phyloP scores from a whole-genome alignment of 192 early-diverging fungal species.

The Coemansia sp. region DNA sequence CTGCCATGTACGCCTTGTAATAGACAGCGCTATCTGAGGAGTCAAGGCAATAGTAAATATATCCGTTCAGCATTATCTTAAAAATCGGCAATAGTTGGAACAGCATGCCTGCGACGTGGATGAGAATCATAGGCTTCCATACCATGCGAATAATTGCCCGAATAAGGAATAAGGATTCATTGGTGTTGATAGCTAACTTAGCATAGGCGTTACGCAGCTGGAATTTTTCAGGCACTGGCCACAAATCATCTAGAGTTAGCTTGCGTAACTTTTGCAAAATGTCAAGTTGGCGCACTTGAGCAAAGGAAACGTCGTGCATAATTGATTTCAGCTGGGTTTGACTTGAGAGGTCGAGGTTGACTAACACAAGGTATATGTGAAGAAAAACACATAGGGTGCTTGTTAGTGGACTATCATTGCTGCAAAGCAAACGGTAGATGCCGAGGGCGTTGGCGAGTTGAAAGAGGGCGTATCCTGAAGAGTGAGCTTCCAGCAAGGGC shows the following conservation, averaged over 20 bases:
- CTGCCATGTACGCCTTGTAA: slow-evolving; percentile 15
- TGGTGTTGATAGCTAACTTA: slow-evolving; percentile 28
- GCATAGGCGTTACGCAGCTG: slow-evolving; percentile 9
- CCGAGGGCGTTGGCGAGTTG: slow-evolving; percentile 21
- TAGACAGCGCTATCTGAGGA: background rate
- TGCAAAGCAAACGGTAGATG: slow-evolving; percentile 15
- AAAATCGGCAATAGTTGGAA: slow-evolving; percentile 2
- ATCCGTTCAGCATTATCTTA: slow-evolving; percentile 2
- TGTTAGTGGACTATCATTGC: background rate
- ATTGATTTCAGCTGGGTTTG: slow-evolving; percentile 6
- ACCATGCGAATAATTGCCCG: slow-evolving; percentile 38
- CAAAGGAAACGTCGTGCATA: slow-evolving; percentile 1
- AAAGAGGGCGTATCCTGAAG: background rate
- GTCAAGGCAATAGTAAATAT: slow-evolving; percentile 32
- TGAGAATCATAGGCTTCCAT: slow-evolving; percentile 39
- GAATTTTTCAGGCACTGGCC: slow-evolving; percentile 25
- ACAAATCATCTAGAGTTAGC: slow-evolving; percentile 21
- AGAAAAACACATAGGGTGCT: background rate
- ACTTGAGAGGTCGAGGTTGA: slow-evolving; percentile 15
- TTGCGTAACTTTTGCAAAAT: slow-evolving; percentile 16
- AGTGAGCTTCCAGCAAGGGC: background rate
- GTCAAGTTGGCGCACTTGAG: slow-evolving; percentile 20
- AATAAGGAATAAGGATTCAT: slow-evolving; percentile 36
- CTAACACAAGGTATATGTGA: slow-evolving; percentile 16
- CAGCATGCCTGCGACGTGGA: slow-evolving; percentile 14